A percentile compares a stretch with the other conserved stretches of the same genome.
Conservation (phyloP, 805 yeast species). For the Ogataea minuta region DNA sequence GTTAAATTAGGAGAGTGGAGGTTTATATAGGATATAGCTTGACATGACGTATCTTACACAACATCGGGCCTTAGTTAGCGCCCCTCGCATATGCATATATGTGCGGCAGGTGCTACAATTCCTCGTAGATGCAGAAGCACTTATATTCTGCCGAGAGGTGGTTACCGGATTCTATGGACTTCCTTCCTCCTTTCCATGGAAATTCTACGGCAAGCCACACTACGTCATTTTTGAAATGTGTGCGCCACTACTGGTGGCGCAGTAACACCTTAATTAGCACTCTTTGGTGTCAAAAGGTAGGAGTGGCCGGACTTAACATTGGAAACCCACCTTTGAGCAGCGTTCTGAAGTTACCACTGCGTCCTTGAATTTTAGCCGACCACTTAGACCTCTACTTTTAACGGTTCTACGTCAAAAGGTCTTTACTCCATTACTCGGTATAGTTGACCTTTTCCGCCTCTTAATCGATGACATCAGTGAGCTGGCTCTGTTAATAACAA, state of each 20-base stretch:
- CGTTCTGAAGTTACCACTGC: no score
- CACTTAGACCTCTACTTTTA: no score
- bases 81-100: slow-evolving; percentile 10
- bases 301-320: no score
- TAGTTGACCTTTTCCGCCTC: no score
- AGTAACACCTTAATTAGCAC: background rate
- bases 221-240: slow-evolving; percentile 5
- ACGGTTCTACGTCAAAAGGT: no score
- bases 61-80: slow-evolving; percentile 1
- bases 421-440: no score
- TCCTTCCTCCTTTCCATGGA: background rate
- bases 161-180: slow-evolving; percentile 2
- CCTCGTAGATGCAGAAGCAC: background rate
- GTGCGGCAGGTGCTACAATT: background rate
- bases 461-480: no score
- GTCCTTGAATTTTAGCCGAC: no score
- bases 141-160: background rate
- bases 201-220: slow-evolving; percentile 2
- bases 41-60: slow-evolving; percentile 10
- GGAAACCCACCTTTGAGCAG: no score
- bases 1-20: background rate
- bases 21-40: slow-evolving; percentile 3
- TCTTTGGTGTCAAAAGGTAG: background rate
- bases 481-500: no score
- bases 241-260: slow-evolving; percentile 8